A percentile compares a stretch with the other conserved stretches of the same genome.
phyloP scores from a whole-genome alignment of 2,329 filamentous ascomycete species.

The Sporothrix protearum region DNA sequence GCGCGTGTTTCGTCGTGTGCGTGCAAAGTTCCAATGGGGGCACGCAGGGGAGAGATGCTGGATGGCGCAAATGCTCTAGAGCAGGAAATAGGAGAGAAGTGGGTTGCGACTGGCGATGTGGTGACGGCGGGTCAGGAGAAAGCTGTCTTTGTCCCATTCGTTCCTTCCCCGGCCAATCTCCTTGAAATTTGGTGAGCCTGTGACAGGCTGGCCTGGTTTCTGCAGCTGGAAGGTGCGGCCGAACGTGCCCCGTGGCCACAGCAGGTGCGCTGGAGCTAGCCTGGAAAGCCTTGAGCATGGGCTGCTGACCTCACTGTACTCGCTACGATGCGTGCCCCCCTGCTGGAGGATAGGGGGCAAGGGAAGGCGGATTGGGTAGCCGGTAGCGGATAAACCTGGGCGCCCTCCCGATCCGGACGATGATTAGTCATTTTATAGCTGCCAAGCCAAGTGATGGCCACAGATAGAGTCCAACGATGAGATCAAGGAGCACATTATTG shows the following conservation, averaged over 20 bases:
- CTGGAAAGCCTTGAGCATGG: neutral
- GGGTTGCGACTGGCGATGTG: conserved; percentile 16
- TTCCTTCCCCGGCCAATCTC: conserved; percentile 16
- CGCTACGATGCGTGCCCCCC: neutral
- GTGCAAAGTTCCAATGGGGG: neutral
- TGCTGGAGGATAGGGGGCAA: neutral
- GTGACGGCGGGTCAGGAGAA: conserved; percentile 10
- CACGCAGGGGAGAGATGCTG: neutral
- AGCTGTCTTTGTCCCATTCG: conserved; percentile 1
- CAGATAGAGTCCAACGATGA: neutral
- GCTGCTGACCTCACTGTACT: conserved; percentile 10
- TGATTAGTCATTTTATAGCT: neutral
- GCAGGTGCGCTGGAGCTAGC: conserved; percentile 4
- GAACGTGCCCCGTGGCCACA: conserved; percentile 14
- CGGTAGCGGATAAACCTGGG: neutral
- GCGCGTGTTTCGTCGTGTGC: neutral
- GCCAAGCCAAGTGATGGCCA: neutral
- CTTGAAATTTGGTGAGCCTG: conserved; percentile 13
- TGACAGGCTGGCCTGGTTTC: conserved; percentile 14
- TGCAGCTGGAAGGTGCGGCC: conserved; percentile 1
- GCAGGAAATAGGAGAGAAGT: conserved; percentile 10
- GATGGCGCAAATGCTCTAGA: conserved; percentile 1
- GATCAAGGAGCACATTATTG: neutral
- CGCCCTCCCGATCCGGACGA: neutral
- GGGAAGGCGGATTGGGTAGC: neutral